Base-by-base conservation (phyloP, 2,329 filamentous ascomycete species). In the Claviceps humidiphila region DNA sequence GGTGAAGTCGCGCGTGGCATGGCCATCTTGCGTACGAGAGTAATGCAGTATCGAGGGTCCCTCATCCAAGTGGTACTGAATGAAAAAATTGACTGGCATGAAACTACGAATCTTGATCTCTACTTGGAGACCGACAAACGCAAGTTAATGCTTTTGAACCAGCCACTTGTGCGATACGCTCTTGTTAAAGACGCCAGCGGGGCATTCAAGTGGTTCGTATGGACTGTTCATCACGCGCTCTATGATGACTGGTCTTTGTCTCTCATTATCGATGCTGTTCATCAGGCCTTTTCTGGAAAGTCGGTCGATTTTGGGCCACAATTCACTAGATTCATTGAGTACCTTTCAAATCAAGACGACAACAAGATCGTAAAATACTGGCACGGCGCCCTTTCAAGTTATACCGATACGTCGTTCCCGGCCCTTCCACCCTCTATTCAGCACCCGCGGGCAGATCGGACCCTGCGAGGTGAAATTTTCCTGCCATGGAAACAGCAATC, bases 211-310 rank as follows among this genome's bases (percentile, higher is more conserved):
- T 74, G 17, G 61, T 71, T 57, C 71, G 70, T 47, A 6, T 20
- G 48, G 47, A 52, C 45, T 0, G 69, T 73, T 58, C 74, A 77
- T 53, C 76, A 78, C 52, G 71, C 71, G 7, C 59, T 77, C 0
- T 78, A 78, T 51, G 76, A 80, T 45, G 75, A 52, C n/a, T 57
- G 54, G 55, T 55, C 74, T 9, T 73, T 74, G 68, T 71, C 68
- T 1, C 68, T 73, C 63, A 68, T 68, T 2, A 55, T 73, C 4
- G 58, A 71, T 2, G 64, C 72, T 8, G 50, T 51, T 26, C 14
- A 42, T 38, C 20, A 54, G 66, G 48, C 40, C 1, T 55, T 53
- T 30, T 52, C 40, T 0, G 52, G 52, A 30, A 30, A 30, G 26
- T 9, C 26, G 26, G 26, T 30, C 26, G 26, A 30, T 30, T 30